Base-by-base conservation (phyloP, 2,329 filamentous ascomycete genomes). In the Fusarium burgessii region DNA sequence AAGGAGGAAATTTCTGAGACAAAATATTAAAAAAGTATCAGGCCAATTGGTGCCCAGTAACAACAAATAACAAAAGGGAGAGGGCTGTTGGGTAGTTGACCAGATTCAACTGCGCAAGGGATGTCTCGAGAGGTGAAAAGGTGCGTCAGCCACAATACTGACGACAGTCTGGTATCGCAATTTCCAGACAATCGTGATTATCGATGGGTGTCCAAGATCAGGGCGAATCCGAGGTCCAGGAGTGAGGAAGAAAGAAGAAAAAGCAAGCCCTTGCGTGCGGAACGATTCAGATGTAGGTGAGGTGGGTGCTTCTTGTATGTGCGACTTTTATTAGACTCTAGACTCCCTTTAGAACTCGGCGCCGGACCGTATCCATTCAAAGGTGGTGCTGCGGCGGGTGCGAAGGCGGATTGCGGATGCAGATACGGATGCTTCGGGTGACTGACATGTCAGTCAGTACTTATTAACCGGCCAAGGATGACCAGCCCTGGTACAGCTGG, bases 391-490 rank as follows among this genome's bases (percentile, higher is more conserved):
- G 63, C 50, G 52, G 66, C 74, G 74, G 74, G 73, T 68, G 74
- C 56, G 62, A 56, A 57, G 50, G 51, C 51, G 43, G 50, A 55
- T 51, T 45, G 50, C 58, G 50, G 50, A 75, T 68, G 50, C 62
- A 65, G 60, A 65, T 65, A 58, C 74, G 74, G 74, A 76, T 68
- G 74, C 60, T 74, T 76, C 74, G 74, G 74, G 66, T 68, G 69
- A 68, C 73, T 75, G 68, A 73, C 72, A 75, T 74, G 70, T 72
- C 72, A 73, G 62, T 66, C 40, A 66, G 63, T 60, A 54, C 59
- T 62, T 62, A 58, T 70, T 60, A 64, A 66, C 63, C 45, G 45
- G 64, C 72, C 71, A 76, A 71, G 66, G 58, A 70, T 66, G 56
- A 62, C 67, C 49, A 64, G 62, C 52, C 58, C 62, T 64, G 56